Base-by-base conservation (phyloP, 164 flowering plant species). In the Vitis cinerea region DNA sequence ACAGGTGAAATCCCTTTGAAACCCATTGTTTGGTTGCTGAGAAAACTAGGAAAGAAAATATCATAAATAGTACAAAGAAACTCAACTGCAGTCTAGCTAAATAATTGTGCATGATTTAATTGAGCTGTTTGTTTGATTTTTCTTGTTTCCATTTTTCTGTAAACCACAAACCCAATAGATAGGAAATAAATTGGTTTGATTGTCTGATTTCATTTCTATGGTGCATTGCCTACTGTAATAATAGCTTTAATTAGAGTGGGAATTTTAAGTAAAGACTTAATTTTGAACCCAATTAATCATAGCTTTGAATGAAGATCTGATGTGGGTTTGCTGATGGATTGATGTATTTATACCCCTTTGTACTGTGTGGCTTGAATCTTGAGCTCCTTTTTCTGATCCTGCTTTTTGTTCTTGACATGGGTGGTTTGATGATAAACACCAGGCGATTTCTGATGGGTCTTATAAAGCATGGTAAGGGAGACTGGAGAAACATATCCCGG, bases 381-480 rank as follows among this genome's bases (percentile, higher is more conserved):
- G 17, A 50, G 23, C 17, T 14, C 5, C 9, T 65, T 12, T 64
- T 10, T 1, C 9, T 48, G 44, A 37, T 10, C 13, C 9, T 54
- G 37, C 5, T 48, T 29, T 23, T 37, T 64, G 17, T 31, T 54
- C 48, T 62, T 61, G 55, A 44, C 49, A 23, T 15, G 6, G 37
- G 29, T 53, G 19, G n/a, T 30, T 61, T 65, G 63, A 17, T 66
- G 53, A 11, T 50, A 19, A 65, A 23, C 30, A 67, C 11, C 57
- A 85, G 88, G 84, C 53, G 77, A 27, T 85, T 85, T 68, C 68
- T 85, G 71, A 47, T 76, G 80, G 88, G 88, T 23, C 81, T 85
- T 30, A 16, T 74, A 8, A 81, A 83, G 75, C 80, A 87, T 62
- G 91, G 90, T 0, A 86, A 84, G 79, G 90, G 90, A 37, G 90